Evolutionary conservation across 2,329 filamentous ascomycete genomes (phyloP), one percentile per base, ranked within the genome.

Genomic region (Parafenestella ontariensis): DNA sequence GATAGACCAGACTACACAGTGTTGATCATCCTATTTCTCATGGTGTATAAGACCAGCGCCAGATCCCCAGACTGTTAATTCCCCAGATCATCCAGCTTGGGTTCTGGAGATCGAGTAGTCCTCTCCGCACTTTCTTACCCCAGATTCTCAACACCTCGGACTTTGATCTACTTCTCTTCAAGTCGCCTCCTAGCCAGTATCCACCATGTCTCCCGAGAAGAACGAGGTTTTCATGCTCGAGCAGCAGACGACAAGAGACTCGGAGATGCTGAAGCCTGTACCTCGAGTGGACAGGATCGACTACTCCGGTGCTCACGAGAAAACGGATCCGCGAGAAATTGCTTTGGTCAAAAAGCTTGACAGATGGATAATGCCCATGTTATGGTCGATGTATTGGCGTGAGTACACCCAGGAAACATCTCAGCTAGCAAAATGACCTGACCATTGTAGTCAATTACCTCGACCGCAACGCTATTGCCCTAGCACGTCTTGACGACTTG

Each of bases 391-490:
- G 49, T 64, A 62, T 46, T 63, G 59, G 56, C 48, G 55, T 58
- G 49, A 29, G 46, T 31, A 23, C 15, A 17, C 26, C 33, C 56
- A 51, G 10, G 28, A 23, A 59, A 65, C 21, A 71, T 68, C 3
- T 34, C 13, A 34, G 31, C 15, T n/a, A 5, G 9, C 77, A 78
- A 52, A 76, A 80, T 0, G 44, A 34, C 39, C 24, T 43, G 13
- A 65, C 62, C 44, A 51, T 57, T 24, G 48, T 29, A 46, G 48
- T 57, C 34, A 55, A 56, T 23, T 56, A 46, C 36, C 44, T 56
- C 37, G 85, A 87, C 62, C 79, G 85, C 29, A 87, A 87, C 70
- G 87, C 88, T 69, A 87, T 89, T 59, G 85, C 85, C 1, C 80
- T 85, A 2, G 87, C 87, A 0, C 81, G 83, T 15, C 78, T 89